Percentiles rank a stretch among this genome's conserved stretches.
These are phyloP conservation scores for Neofusicoccum laricinum DNA, from an alignment of 2,329 filamentous ascomycete species.

Conservation along the genomic window DNA sequence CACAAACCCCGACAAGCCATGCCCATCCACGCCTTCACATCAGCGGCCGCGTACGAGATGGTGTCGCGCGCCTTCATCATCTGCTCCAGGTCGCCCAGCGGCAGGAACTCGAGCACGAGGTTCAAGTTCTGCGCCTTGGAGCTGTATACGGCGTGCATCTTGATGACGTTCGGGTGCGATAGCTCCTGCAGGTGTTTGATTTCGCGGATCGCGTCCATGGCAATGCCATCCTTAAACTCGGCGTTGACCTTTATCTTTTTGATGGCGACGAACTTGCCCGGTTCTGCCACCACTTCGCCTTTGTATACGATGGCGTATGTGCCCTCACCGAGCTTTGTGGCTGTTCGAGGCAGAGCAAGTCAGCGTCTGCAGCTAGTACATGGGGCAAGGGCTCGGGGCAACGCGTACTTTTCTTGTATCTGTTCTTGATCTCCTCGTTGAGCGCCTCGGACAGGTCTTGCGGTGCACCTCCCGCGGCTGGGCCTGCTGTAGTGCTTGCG, in stretches of 20 bases:
- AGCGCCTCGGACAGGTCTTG: constrained; percentile 47
- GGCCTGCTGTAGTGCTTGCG: constrained; percentile 22
- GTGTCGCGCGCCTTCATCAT: constrained; percentile 79
- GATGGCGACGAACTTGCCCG: constrained; percentile 76
- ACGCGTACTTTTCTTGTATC: constrained; percentile 44
- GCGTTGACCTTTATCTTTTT: constrained; percentile 89
- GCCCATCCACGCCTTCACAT: constrained; percentile 98
- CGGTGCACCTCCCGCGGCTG: constrained; percentile 22
- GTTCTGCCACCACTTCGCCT: constrained; percentile 72
- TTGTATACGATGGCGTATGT: constrained; percentile 96
- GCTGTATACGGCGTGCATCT: constrained; percentile 86
- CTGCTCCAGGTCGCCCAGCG: constrained; percentile 91
- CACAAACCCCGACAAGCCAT: constrained; percentile 92
- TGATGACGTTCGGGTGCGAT: constrained; percentile 92
- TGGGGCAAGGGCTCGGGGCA: constrained; percentile 3
- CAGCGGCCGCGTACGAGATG: constrained; percentile 78
- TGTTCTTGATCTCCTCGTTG: constrained; percentile 55
- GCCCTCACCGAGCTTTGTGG: constrained; percentile 89
- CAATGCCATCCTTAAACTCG: constrained; percentile 86
- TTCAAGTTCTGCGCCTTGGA: constrained; percentile 97
- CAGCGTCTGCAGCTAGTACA: neutral
- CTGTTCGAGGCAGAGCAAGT: constrained; percentile 41
- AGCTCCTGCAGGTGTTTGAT: constrained; percentile 94
- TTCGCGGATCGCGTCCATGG: constrained; percentile 92
- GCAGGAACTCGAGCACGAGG: constrained; percentile 89